Conservation (phyloP, 2,329 filamentous ascomycete genomes). For the Alternaria panax region DNA sequence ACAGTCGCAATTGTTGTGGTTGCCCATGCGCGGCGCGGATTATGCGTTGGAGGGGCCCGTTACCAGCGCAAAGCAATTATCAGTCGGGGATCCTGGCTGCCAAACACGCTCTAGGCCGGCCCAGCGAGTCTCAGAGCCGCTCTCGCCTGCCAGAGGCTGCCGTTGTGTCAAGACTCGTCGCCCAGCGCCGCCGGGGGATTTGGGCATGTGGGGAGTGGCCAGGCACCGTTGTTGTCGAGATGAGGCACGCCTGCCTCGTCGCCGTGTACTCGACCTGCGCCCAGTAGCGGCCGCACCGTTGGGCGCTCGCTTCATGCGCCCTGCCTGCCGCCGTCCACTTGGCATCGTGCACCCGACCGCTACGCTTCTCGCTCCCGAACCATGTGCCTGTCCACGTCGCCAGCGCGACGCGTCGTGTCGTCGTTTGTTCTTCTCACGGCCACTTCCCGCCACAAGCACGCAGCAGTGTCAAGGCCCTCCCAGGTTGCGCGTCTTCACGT, state of each 20-base stretch:
- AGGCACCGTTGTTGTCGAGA: constrained; percentile 17
- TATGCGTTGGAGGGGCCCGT: constrained; percentile 33
- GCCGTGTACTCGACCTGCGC: constrained; percentile 4
- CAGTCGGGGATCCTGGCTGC: constrained; percentile 36
- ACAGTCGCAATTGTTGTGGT: constrained; percentile 24
- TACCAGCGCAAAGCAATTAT: constrained; percentile 32
- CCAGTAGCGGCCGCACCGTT: constrained; percentile 17
- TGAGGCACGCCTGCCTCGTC: constrained; percentile 12
- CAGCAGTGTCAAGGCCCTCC: neutral
- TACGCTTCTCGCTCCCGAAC: neutral
- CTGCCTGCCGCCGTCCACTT: neutral
- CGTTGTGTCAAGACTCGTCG: constrained; percentile 8
- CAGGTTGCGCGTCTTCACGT: constrained; percentile 20
- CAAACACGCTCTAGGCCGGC: constrained; percentile 21
- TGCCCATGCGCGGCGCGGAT: constrained; percentile 29
- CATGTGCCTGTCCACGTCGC: neutral
- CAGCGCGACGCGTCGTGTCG: neutral
- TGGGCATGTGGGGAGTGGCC: constrained; percentile 22
- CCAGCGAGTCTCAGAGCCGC: constrained; percentile 21
- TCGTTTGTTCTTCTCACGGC: neutral
- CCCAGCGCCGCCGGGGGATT: constrained; percentile 11
- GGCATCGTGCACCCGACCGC: neutral
- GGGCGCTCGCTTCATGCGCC: constrained; percentile 9
- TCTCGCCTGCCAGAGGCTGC: constrained; percentile 11
- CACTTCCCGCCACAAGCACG: neutral